These are phyloP conservation scores for Lavandula angustifolia DNA, from an alignment of 257 asterid species.

Conservation along the genomic window DNA sequence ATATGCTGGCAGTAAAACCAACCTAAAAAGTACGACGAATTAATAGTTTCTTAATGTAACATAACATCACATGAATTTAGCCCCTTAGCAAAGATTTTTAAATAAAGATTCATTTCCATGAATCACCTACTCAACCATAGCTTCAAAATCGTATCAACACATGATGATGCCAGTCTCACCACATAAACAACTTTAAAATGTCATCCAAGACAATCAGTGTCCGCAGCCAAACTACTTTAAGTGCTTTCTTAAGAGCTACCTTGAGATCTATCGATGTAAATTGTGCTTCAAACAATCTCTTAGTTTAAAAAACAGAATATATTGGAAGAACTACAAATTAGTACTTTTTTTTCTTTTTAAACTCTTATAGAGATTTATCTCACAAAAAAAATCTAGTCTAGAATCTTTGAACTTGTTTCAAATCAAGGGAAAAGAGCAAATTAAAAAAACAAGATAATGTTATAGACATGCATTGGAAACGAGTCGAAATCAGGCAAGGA, in stretches of 20 bases:
- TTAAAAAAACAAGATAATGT: neutral
- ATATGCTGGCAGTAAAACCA: slow-evolving; percentile 7
- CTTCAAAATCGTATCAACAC: neutral
- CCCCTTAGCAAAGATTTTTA: neutral
- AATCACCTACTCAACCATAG: neutral
- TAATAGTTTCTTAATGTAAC: neutral
- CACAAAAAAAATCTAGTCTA: slow-evolving; percentile 9
- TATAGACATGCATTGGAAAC: neutral
- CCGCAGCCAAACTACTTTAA: neutral
- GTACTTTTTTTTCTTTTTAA: neutral
- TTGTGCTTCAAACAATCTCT: slow-evolving; percentile 11
- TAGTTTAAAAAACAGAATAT: slow-evolving; percentile 7
- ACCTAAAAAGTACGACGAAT: neutral
- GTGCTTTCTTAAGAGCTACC: neutral
- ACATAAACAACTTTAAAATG: slow-evolving; percentile 15
- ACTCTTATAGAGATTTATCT: neutral
- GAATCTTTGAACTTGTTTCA: neutral
- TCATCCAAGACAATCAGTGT: neutral
- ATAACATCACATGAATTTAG: neutral
- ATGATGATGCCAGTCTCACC: neutral
- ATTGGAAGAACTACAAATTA: neutral
- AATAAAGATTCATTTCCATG: neutral
- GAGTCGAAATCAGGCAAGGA: neutral
- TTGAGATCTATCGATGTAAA: neutral
- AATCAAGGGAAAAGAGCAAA: neutral